Percentiles rank a stretch among this genome's conserved stretches.
Conservation (phyloP, 2,329 filamentous ascomycete genomes). For the Falciphora oryzae region DNA sequence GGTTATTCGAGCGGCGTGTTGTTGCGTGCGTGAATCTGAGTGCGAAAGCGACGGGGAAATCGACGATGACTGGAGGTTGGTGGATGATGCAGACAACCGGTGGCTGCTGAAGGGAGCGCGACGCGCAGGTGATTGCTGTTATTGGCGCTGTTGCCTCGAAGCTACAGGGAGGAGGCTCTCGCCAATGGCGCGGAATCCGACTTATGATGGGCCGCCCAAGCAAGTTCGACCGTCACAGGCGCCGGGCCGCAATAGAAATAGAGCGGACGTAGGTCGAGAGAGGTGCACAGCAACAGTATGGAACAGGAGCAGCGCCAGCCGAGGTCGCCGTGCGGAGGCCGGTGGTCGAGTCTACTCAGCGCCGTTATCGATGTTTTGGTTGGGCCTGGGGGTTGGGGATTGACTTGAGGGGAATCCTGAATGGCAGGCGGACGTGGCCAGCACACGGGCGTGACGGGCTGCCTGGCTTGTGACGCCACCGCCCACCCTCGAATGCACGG, state of each 20-base stretch:
- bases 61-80: neutral
- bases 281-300: too few species aligned
- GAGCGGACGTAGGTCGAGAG: too few species aligned
- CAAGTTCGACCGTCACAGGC: too few species aligned
- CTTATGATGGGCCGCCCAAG: too few species aligned
- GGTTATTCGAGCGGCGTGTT: neutral
- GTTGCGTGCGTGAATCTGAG: neutral
- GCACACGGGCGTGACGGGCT: neutral
- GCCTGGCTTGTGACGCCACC: constrained; percentile 4
- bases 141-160: neutral
- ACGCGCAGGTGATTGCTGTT: too few species aligned
- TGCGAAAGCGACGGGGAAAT: neutral
- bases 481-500: neutral
- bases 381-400: neutral
- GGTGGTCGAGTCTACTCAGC: too few species aligned
- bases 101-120: neutral
- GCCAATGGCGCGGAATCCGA: neutral
- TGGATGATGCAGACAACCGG: neutral
- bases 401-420: neutral
- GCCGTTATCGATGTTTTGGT: neutral
- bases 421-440: neutral
- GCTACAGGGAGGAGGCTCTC: neutral
- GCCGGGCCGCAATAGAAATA: too few species aligned
- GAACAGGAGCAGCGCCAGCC: neutral
- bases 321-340: neutral